A percentile compares a stretch with the other conserved stretches of the same genome.
Conservation (phyloP, 768 basidiomycete genomes). For the Mycena polygramma region DNA sequence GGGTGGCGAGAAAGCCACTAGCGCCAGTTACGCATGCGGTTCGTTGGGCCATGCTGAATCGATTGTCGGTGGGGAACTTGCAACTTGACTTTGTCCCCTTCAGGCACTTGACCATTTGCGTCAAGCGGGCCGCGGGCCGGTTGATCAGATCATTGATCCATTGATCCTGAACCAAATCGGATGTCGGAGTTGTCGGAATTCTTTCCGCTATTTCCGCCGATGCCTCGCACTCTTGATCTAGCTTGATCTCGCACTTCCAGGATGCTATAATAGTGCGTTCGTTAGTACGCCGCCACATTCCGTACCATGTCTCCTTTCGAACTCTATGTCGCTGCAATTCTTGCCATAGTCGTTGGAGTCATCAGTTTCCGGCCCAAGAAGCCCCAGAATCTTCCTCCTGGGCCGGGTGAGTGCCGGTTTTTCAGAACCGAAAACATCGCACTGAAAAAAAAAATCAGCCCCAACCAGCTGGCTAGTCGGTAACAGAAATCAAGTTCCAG, state of each 20-base stretch:
- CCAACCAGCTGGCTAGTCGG: conserved; percentile 49
- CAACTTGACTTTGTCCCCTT: too few relatives aligned
- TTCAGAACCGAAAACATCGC: too few relatives aligned
- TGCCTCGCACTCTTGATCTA: not conserved
- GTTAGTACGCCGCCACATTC: not conserved
- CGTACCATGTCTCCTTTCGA: conserved; percentile 19
- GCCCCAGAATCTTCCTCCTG: conserved; percentile 32
- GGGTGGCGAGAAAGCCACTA: conserved; percentile 28
- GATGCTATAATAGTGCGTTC: not conserved
- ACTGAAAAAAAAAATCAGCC: conserved; percentile 4
- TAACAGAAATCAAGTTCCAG: conserved; percentile 60
- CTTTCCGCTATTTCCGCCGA: conserved; percentile 20
- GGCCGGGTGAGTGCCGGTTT: conserved; percentile 21
- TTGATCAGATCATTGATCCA: not conserved
- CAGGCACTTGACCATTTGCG: too few relatives aligned
- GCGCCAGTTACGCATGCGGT: conserved; percentile 24
- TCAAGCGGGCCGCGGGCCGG: too few relatives aligned
- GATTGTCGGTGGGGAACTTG: not conserved
- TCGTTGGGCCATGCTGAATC: conserved; percentile 6
- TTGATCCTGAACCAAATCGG: not conserved
- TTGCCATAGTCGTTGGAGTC: conserved; percentile 8
- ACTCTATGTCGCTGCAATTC: conserved; percentile 11
- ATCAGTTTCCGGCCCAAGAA: conserved; percentile 27
- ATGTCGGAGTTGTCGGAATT: conserved; percentile 2
- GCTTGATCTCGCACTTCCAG: not conserved